Evolutionary conservation across 345 rosid species (phyloP).

Genomic region (Brassica juncea): DNA sequence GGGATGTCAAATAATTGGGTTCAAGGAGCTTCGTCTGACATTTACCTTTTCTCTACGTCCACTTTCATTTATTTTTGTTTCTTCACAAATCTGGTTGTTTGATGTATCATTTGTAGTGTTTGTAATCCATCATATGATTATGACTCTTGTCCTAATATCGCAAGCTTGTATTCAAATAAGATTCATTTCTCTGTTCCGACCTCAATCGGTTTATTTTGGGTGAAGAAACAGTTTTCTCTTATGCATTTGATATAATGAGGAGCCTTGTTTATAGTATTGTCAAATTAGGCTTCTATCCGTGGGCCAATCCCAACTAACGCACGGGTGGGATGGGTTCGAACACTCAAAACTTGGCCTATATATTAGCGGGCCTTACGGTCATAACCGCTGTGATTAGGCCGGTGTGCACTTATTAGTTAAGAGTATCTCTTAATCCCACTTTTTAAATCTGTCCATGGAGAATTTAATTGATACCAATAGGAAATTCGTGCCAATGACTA

Average conservation of each 20-base stretch:
- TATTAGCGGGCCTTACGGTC: no score
- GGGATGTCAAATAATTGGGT: conserved; percentile 28
- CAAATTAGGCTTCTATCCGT: no score
- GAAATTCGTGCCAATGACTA: no score
- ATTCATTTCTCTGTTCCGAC: conserved; percentile 6
- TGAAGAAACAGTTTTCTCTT: neutral
- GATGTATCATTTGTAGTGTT: conserved; percentile 38
- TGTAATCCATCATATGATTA: conserved; percentile 33
- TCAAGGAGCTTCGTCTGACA: conserved; percentile 30
- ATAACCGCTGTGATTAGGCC: no score
- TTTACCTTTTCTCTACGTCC: neutral
- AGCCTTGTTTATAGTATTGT: no score
- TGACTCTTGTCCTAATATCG: conserved; percentile 6
- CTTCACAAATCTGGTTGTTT: conserved; percentile 31
- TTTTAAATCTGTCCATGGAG: no score
- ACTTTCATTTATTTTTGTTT: conserved; percentile 20
- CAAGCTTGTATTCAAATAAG: conserved; percentile 28
- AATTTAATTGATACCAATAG: no score
- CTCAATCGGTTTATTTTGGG: neutral
- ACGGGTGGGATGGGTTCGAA: no score
- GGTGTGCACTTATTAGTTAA: no score
- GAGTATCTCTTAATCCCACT: no score
- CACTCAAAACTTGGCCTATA: no score
- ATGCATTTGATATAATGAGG: neutral
- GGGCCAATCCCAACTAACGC: no score